Percentiles rank a stretch among this genome's conserved stretches.
phyloP scores from a whole-genome alignment of 257 asterid species.

The Nicotiana paniculata region DNA sequence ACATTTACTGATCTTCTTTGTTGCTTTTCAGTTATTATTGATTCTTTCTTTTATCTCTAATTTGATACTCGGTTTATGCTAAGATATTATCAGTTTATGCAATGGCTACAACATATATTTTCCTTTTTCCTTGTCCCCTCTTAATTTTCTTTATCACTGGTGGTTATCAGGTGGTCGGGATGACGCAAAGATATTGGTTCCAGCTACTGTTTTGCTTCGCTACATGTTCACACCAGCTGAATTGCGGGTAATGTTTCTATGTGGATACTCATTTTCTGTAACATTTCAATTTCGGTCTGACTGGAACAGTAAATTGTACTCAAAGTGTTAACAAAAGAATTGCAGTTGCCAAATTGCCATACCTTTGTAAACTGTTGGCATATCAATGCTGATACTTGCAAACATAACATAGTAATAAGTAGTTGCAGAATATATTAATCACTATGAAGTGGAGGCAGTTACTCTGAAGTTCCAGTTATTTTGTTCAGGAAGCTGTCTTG shows the following conservation, averaged over 20 bases:
- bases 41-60: neutral
- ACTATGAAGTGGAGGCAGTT: neutral
- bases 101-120: neutral
- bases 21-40: neutral
- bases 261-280: neutral
- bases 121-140: neutral
- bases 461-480: neutral
- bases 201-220: constrained; percentile 79
- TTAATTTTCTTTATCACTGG: constrained; percentile 6
- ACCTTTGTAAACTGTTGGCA: neutral
- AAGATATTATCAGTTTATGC: neutral
- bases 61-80: neutral
- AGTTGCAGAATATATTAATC: neutral
- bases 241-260: constrained; percentile 55
- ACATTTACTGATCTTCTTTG: constrained; percentile 1
- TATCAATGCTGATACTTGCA: neutral
- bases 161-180: constrained; percentile 80
- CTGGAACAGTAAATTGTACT: neutral
- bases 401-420: neutral
- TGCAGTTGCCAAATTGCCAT: neutral
- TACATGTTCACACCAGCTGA: constrained; percentile 90
- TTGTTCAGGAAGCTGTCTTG: neutral
- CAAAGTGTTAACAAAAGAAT: neutral
- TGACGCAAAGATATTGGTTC: constrained; percentile 68
- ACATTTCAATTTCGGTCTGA: neutral